phyloP scores from a whole-genome alignment of 305 asterid genomes.

The Stenogyne calaminthoides region DNA sequence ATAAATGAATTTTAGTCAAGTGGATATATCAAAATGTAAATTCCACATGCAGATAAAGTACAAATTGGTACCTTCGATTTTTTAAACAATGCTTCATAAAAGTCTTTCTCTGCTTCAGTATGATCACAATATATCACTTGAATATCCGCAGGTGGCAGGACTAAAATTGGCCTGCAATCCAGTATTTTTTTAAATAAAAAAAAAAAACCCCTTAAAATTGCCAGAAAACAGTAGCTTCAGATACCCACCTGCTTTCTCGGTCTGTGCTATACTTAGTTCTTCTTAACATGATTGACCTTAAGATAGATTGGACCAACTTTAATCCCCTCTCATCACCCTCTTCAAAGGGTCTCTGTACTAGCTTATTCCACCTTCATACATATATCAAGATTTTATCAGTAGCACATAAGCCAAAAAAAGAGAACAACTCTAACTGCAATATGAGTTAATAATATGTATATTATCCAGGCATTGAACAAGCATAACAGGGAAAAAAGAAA shows the following conservation, averaged over 20 bases:
- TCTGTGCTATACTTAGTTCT: constrained; percentile 94
- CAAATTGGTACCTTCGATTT: constrained; percentile 74
- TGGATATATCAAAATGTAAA: constrained; percentile 16
- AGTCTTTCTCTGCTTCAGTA: constrained; percentile 86
- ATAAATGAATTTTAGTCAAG: constrained; percentile 25
- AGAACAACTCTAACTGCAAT: constrained; percentile 8
- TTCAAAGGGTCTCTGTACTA: constrained; percentile 96
- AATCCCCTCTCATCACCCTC: constrained; percentile 95
- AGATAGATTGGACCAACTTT: constrained; percentile 81
- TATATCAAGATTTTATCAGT: constrained; percentile 22
- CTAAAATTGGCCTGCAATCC: constrained; percentile 78
- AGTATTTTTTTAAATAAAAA: constrained; percentile 5
- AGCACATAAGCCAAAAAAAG: constrained; percentile 13
- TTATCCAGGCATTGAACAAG: constrained; percentile 9
- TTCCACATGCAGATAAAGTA: constrained; percentile 12
- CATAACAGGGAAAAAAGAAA: background rate
- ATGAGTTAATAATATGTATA: background rate
- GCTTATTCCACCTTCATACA: constrained; percentile 83
- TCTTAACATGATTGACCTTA: constrained; percentile 90
- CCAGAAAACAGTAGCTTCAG: constrained; percentile 16
- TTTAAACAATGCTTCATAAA: constrained; percentile 91
- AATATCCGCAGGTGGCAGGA: constrained; percentile 91
- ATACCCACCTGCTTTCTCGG: constrained; percentile 79
- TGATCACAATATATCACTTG: constrained; percentile 87
- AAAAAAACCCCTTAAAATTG: constrained; percentile 4